phyloP scores from a whole-genome alignment of 257 asterid species.

The Solanum medicagineum region DNA sequence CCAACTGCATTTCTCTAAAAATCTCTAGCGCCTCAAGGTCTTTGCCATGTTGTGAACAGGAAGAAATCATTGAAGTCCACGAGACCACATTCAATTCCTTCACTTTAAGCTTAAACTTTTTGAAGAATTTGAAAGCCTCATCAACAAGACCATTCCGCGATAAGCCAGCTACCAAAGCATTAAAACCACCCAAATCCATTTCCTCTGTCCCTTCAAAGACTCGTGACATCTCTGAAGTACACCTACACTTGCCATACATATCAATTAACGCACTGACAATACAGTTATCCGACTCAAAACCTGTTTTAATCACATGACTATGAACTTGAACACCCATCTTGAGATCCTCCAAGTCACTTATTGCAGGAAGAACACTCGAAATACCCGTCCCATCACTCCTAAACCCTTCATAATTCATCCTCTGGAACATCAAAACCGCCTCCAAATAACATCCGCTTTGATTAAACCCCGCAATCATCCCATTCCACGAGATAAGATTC shows the following conservation, averaged over 20 bases:
- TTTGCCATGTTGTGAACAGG: constrained; percentile 81
- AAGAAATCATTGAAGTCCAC: constrained; percentile 83
- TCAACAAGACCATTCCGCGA: constrained; percentile 69
- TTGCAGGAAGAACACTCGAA: constrained; percentile 80
- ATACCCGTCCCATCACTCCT: constrained; percentile 52
- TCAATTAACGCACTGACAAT: constrained; percentile 63
- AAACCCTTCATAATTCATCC: constrained; percentile 53
- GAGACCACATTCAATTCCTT: constrained; percentile 75
- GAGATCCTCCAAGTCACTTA: constrained; percentile 48
- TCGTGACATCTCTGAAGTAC: constrained; percentile 33
- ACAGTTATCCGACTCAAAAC: constrained; percentile 53
- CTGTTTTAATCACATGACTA: constrained; percentile 44
- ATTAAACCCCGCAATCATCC: constrained; percentile 90
- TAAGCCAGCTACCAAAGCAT: constrained; percentile 69
- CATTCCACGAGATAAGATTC: constrained; percentile 75
- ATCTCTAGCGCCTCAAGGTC: constrained; percentile 75
- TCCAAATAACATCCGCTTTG: constrained; percentile 56
- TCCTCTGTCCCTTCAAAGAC: constrained; percentile 45
- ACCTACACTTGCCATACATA: constrained; percentile 67
- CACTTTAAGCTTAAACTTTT: constrained; percentile 23
- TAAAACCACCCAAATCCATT: constrained; percentile 55
- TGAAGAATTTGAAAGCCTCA: constrained; percentile 44
- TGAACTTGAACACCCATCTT: constrained; percentile 58
- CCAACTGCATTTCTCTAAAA: constrained; percentile 68
- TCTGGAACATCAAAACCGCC: constrained; percentile 43